phyloP scores from a whole-genome alignment of 140 eudicot genomes.

The Senecio squalidus region DNA sequence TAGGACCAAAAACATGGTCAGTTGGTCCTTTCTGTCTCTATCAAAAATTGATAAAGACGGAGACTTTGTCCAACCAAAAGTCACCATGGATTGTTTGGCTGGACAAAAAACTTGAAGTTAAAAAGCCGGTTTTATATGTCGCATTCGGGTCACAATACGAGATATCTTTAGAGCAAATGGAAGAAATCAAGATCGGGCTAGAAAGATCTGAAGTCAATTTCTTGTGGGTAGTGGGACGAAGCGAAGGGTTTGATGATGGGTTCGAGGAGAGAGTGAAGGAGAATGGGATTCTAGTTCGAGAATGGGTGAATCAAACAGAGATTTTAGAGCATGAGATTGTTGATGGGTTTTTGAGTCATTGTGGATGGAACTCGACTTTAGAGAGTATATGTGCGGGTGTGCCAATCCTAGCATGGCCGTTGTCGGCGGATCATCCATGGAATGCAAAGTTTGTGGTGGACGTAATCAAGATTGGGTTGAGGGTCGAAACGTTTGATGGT shows the following conservation, averaged over 20 bases:
- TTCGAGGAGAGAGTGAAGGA: conserved; percentile 26
- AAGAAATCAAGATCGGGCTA: conserved; percentile 2
- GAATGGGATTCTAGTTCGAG: conserved; percentile 34
- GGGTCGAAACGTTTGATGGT: conserved; percentile 36
- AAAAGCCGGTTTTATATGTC: conserved; percentile 31
- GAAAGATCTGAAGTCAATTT: neutral
- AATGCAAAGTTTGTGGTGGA: conserved; percentile 42
- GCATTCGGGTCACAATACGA: conserved; percentile 38
- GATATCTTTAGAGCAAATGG: neutral
- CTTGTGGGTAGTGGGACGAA: conserved; percentile 23
- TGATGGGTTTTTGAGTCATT: conserved; percentile 44
- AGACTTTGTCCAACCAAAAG: neutral
- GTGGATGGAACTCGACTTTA: conserved; percentile 46
- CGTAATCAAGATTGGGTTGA: conserved; percentile 20
- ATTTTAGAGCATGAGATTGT: conserved; percentile 36
- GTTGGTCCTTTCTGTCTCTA: conserved; percentile 34
- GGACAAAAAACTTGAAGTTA: conserved; percentile 25
- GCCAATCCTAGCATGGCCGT: conserved; percentile 43
- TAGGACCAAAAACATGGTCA: conserved; percentile 23
- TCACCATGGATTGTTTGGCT: conserved; percentile 40
- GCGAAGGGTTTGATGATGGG: conserved; percentile 11
- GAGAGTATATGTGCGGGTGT: conserved; percentile 41
- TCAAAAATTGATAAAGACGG: neutral
- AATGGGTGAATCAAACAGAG: conserved; percentile 42
- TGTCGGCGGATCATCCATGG: conserved; percentile 34